Evolutionary conservation across 257 asterid species (phyloP).

Genomic region (Scutellaria baicalensis): DNA sequence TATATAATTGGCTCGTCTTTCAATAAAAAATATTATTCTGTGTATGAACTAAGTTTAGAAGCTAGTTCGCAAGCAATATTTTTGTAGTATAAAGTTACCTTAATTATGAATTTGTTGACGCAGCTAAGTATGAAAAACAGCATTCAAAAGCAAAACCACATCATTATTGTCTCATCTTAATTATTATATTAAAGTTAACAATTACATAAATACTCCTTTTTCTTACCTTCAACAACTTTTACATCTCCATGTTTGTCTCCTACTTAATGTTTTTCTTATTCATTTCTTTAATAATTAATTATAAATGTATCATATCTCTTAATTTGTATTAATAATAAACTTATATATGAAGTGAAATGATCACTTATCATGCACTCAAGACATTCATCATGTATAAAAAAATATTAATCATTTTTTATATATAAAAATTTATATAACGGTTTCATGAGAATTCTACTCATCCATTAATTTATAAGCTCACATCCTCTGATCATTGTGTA

Average conservation of each 20-base stretch:
- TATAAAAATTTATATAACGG: no score
- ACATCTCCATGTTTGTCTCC: no score
- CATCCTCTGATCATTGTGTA: no score
- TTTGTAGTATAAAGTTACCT: not conserved
- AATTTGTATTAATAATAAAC: no score
- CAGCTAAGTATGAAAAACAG: conserved; percentile 29
- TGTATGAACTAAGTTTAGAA: conserved; percentile 7
- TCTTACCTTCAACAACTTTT: not conserved
- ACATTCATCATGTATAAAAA: no score
- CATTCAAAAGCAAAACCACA: not conserved
- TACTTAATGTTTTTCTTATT: not conserved
- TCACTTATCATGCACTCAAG: no score
- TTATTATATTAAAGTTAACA: not conserved
- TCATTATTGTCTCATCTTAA: conserved; percentile 4
- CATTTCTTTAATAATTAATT: no score
- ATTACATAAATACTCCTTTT: not conserved
- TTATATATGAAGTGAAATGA: no score
- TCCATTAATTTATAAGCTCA: no score
- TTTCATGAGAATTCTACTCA: no score
- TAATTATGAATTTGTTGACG: conserved; percentile 14
- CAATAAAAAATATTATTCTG: conserved; percentile 11
- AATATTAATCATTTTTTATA: no score
- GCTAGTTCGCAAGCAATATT: conserved; percentile 8
- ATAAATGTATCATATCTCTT: no score
- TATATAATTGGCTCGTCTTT: conserved; percentile 5